Base-by-base conservation (phyloP, 2,329 filamentous ascomycete species). In the Claviceps digitariae region DNA sequence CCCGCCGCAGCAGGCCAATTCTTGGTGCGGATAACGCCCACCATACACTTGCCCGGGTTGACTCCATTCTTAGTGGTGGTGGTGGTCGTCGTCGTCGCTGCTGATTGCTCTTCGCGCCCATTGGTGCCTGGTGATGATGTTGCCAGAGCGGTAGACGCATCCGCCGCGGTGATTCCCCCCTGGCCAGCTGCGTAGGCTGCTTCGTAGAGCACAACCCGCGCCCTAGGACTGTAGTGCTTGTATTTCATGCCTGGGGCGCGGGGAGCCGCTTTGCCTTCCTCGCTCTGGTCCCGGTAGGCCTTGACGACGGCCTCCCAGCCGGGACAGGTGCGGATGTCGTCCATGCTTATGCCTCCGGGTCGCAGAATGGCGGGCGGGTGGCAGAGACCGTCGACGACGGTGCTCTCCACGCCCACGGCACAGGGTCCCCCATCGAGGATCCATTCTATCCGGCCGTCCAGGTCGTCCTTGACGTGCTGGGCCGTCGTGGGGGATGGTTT, bases 161-260 rank as follows among this genome's bases (percentile, higher is more conserved):
- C 73, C 29, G 63, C 63, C 6, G 56, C 20, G 13, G 64, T 57
- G 38, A 75, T 62, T 8, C 72, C 72, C 10, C 63, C 62, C 45
- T 60, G 58, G 23, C 69, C 67, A 12, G 56, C 59, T 13, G 56
- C 57, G 66, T 64, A 71, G 40, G 63, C 67, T 27, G 78, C 69
- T 65, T 95, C 88, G 64, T 90, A 95, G 1, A 97, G 74, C 15
- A 95, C 73, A 2, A 98, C 90, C 47, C 77, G 82, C 1, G 93
- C 94, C 66, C 84, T 87, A 1, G 93, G 93, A 45, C 90, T 95
- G 64, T 98, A 98, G 66, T 98, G 93, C 65, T 93, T 88, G 67
- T 98, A 98, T 70, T 98, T 98, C 93, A 98, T 98, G 1, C 93
- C 93, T 0, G 93, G 93, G 1, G 93, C 93, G 54, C 88, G 77